These are phyloP conservation scores for Teunomyces stri DNA, from an alignment of 805 yeast genomes.

Conservation along the genomic window DNA sequence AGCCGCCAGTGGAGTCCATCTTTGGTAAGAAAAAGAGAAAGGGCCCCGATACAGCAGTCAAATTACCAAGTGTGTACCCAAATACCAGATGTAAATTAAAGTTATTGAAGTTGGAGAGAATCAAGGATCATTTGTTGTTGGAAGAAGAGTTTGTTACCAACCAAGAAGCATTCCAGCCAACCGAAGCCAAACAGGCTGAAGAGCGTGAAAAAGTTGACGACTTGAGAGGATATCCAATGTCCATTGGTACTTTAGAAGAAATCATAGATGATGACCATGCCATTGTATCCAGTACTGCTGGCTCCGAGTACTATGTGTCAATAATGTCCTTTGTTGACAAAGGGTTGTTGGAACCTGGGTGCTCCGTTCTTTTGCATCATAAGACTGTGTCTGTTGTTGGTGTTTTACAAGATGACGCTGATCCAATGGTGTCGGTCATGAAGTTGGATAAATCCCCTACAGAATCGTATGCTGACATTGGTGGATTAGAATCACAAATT, in stretches of 20 bases:
- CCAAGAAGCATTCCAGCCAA: conserved; percentile 92
- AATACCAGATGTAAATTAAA: conserved; percentile 92
- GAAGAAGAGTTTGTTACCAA: conserved; percentile 96
- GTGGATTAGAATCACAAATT: conserved; percentile 93
- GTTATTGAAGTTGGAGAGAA: conserved; percentile 87
- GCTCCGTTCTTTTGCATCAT: conserved; percentile 92
- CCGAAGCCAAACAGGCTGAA: conserved; percentile 94
- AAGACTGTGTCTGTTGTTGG: conserved; percentile 97
- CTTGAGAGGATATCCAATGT: conserved; percentile 93
- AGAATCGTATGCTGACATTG: conserved; percentile 94
- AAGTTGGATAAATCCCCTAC: conserved; percentile 97
- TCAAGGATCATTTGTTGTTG: conserved; percentile 89
- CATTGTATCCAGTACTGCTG: conserved; percentile 91
- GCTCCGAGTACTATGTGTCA: conserved; percentile 96
- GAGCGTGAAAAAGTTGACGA: conserved; percentile 95
- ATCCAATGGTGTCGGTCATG: conserved; percentile 97
- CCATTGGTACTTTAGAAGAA: conserved; percentile 95
- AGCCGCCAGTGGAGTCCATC: conserved; percentile 95
- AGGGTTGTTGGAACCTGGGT: conserved; percentile 93
- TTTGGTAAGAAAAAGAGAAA: conserved; percentile 91
- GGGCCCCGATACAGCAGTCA: conserved; percentile 84
- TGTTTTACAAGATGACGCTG: conserved; percentile 96
- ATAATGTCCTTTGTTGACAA: conserved; percentile 96
- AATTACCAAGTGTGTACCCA: conserved; percentile 85
- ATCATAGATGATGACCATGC: conserved; percentile 99